A percentile compares a stretch with the other conserved stretches of the same genome.
These are phyloP conservation scores for Lachancea cidri DNA, from an alignment of 805 yeast genomes.

Conservation along the genomic window DNA sequence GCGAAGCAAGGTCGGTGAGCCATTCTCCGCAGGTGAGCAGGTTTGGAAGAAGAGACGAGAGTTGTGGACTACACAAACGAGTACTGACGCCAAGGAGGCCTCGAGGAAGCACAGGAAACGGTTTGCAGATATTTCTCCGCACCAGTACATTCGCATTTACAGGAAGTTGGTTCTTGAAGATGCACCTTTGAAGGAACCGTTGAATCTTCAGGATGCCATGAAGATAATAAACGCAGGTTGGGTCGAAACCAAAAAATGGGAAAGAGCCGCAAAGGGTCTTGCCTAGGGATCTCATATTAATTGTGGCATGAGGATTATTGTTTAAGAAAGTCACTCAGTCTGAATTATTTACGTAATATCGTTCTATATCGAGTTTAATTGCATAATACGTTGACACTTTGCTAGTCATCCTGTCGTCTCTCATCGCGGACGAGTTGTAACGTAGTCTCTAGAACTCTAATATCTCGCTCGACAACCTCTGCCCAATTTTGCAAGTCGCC, in stretches of 20 bases:
- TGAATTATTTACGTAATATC: not conserved
- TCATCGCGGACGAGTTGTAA: slow-evolving; percentile 32
- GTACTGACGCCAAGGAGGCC: slow-evolving; percentile 9
- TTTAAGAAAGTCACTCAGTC: too few species aligned
- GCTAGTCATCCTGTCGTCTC: not conserved
- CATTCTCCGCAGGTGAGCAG: slow-evolving; percentile 48
- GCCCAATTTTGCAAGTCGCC: slow-evolving; percentile 50
- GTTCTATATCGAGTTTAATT: not conserved
- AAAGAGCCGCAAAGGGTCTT: slow-evolving; percentile 40
- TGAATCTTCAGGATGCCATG: slow-evolving; percentile 70
- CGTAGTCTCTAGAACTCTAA: slow-evolving; percentile 65
- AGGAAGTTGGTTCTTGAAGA: slow-evolving; percentile 64
- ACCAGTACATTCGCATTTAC: slow-evolving; percentile 59
- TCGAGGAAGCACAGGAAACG: slow-evolving; percentile 19
- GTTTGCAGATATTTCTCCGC: slow-evolving; percentile 37
- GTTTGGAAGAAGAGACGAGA: slow-evolving; percentile 68
- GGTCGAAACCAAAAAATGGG: slow-evolving; percentile 76
- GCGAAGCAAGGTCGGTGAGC: slow-evolving; percentile 30
- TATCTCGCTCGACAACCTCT: slow-evolving; percentile 65
- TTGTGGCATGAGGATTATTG: too few species aligned
- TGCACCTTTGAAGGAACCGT: slow-evolving; percentile 58
- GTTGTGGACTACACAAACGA: slow-evolving; percentile 52
- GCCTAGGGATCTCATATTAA: slow-evolving; percentile 2
- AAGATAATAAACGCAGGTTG: slow-evolving; percentile 78
- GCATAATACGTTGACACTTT: not conserved